A percentile compares a stretch with the other conserved stretches of the same genome.
Conservation (phyloP, 2,329 filamentous ascomycete species). For the Hypoxylon sp. region DNA sequence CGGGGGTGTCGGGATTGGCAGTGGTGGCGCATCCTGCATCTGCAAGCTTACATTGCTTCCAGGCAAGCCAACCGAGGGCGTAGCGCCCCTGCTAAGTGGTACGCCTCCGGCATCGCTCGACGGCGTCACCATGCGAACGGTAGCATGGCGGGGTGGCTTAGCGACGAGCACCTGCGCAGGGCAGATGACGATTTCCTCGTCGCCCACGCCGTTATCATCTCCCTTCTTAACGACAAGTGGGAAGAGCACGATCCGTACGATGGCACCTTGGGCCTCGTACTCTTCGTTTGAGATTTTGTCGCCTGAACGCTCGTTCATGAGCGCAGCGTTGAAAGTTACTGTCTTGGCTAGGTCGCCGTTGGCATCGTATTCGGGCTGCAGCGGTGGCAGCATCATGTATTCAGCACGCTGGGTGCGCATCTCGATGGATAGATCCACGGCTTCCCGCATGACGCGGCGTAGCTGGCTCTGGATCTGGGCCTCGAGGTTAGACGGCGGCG, state of each 20-base stretch:
- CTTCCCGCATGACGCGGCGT: conserved; percentile 87
- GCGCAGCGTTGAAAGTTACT: conserved; percentile 89
- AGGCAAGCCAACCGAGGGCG: conserved; percentile 46
- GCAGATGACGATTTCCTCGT: conserved; percentile 95
- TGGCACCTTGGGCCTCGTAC: conserved; percentile 80
- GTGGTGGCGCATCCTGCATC: conserved; percentile 45
- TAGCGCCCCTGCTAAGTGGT: conserved; percentile 54
- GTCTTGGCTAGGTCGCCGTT: conserved; percentile 91
- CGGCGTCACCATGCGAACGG: conserved; percentile 61
- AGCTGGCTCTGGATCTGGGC: conserved; percentile 86
- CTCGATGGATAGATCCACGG: conserved; percentile 91
- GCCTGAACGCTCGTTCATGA: conserved; percentile 94
- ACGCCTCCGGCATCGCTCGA: conserved; percentile 68
- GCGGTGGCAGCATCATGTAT: conserved; percentile 97
- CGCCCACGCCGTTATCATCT: conserved; percentile 86
- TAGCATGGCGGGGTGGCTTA: conserved; percentile 57
- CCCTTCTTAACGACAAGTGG: conserved; percentile 97
- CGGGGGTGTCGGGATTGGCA: conserved; percentile 37
- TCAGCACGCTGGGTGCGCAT: conserved; percentile 98
- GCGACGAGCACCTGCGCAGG: conserved; percentile 94
- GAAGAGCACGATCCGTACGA: conserved; percentile 94
- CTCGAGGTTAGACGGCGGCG: conserved; percentile 86
- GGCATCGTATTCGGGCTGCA: conserved; percentile 94
- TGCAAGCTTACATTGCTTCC: conserved; percentile 47
- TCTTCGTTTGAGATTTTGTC: conserved; percentile 80